These are phyloP conservation scores for Jaenimonas drosophilae DNA, from an alignment of 208 protist species.

Conservation along the genomic window DNA sequence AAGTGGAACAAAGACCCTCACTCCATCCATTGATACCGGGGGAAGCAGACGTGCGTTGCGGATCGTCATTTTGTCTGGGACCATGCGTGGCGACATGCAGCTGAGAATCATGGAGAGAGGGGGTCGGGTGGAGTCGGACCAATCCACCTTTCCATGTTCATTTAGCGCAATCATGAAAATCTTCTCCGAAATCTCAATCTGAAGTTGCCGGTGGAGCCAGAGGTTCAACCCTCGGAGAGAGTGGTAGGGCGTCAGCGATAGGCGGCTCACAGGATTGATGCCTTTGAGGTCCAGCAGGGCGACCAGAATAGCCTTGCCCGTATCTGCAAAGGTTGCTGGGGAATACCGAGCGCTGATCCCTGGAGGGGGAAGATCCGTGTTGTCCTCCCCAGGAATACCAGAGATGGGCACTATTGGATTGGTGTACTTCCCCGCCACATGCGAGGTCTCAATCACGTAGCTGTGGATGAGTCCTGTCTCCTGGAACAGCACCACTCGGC, in stretches of 20 bases:
- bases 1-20: slow-evolving; percentile 39
- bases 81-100: slow-evolving; percentile 30
- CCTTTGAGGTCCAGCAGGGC: slow-evolving; percentile 72
- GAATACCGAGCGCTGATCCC: slow-evolving; percentile 44
- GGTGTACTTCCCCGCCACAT: slow-evolving; percentile 60
- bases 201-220: slow-evolving; percentile 70
- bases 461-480: slow-evolving; percentile 71
- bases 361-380: too few relatives aligned
- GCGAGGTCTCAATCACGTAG: slow-evolving; percentile 90
- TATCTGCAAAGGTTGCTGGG: slow-evolving; percentile 55
- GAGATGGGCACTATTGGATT: slow-evolving; percentile 32
- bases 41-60: slow-evolving; percentile 44
- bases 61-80: slow-evolving; percentile 56
- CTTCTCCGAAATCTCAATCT: slow-evolving; percentile 60
- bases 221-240: slow-evolving; percentile 33
- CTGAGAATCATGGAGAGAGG: slow-evolving; percentile 17
- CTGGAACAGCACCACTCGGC: slow-evolving; percentile 74
- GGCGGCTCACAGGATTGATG: slow-evolving; percentile 66
- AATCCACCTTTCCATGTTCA: slow-evolving; percentile 15
- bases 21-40: slow-evolving; percentile 34
- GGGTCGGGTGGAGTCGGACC: slow-evolving; percentile 5
- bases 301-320: slow-evolving; percentile 63
- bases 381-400: slow-evolving; percentile 11
- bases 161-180: slow-evolving; percentile 59
- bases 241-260: slow-evolving; percentile 45